These are phyloP conservation scores for Auriscalpium vulgare DNA, from an alignment of 768 basidiomycete species.

Conservation along the genomic window DNA sequence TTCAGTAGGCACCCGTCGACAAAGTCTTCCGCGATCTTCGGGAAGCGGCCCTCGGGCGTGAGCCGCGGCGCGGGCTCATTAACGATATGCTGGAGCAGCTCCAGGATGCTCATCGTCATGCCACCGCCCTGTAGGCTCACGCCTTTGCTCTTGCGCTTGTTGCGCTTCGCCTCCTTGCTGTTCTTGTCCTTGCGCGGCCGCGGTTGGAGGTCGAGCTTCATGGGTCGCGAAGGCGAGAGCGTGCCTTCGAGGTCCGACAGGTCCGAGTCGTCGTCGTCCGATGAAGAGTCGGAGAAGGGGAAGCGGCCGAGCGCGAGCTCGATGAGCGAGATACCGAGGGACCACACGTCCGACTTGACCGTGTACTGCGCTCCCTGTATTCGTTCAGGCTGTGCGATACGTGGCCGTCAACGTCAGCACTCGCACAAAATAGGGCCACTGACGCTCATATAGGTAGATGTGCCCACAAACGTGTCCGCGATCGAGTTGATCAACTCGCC, in stretches of 20 bases:
- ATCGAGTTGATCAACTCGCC: constrained; percentile 98
- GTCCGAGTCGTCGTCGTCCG: constrained; percentile 68
- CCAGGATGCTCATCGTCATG: constrained; percentile 97
- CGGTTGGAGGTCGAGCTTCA: constrained; percentile 38
- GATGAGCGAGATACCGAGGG: constrained; percentile 91
- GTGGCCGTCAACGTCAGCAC: constrained; percentile 5
- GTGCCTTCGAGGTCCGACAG: constrained; percentile 75
- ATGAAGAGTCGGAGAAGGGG: constrained; percentile 82
- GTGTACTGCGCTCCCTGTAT: constrained; percentile 98
- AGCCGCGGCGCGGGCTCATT: constrained; percentile 94
- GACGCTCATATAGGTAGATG: constrained; percentile 99
- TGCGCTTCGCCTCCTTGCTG: constrained; percentile 53
- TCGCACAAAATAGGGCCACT: constrained; percentile 24
- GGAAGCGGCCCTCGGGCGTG: constrained; percentile 66
- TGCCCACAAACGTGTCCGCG: constrained; percentile 98
- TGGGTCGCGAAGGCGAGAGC: constrained; percentile 63
- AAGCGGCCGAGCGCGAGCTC: constrained; percentile 96
- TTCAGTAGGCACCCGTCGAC: constrained; percentile 88
- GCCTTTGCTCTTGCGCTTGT: constrained; percentile 83
- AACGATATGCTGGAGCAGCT: constrained; percentile 95
- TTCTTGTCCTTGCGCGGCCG: constrained; percentile 22
- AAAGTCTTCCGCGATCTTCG: constrained; percentile 71
- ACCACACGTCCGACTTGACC: constrained; percentile 99
- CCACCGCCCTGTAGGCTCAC: constrained; percentile 90
- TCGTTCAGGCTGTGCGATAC: constrained; percentile 75